Evolutionary conservation across 2,329 filamentous ascomycete species (phyloP).

Genomic region (Pseudocercospora vitis): DNA sequence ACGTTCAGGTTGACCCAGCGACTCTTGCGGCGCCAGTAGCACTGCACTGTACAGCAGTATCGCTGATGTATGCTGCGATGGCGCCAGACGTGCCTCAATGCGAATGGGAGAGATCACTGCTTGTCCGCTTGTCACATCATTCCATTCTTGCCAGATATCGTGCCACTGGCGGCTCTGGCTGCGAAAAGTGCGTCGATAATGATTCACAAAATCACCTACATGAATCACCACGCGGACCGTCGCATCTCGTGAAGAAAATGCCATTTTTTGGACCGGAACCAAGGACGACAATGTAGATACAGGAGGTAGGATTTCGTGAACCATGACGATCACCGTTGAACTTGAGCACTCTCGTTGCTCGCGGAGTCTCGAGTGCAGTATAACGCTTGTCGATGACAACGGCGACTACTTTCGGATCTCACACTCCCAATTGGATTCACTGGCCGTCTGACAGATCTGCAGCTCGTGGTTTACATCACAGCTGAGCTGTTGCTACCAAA

Average conservation of each 20-base stretch:
- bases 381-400: background rate
- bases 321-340: conserved; percentile 1
- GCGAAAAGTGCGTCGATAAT: background rate
- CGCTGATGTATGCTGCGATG: background rate
- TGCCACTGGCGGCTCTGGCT: background rate
- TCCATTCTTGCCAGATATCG: background rate
- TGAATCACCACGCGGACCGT: background rate
- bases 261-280: background rate
- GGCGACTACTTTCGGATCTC: background rate
- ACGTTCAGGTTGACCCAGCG: background rate
- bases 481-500: background rate
- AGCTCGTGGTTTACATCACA: background rate
- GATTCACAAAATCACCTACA: background rate
- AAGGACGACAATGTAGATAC: background rate
- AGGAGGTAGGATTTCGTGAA: background rate
- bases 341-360: background rate
- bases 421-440: background rate
- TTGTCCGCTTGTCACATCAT: background rate
- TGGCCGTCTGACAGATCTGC: background rate
- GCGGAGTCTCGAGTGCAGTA: too few species aligned
- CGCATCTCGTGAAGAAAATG: background rate
- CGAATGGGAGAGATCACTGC: background rate
- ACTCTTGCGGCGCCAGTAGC: background rate
- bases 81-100: background rate
- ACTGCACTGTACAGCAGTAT: background rate